Percentiles rank a stretch among this genome's conserved stretches.
These are phyloP conservation scores for Colletotrichum sp. DNA, from an alignment of 2,329 filamentous ascomycete genomes.

Conservation along the genomic window DNA sequence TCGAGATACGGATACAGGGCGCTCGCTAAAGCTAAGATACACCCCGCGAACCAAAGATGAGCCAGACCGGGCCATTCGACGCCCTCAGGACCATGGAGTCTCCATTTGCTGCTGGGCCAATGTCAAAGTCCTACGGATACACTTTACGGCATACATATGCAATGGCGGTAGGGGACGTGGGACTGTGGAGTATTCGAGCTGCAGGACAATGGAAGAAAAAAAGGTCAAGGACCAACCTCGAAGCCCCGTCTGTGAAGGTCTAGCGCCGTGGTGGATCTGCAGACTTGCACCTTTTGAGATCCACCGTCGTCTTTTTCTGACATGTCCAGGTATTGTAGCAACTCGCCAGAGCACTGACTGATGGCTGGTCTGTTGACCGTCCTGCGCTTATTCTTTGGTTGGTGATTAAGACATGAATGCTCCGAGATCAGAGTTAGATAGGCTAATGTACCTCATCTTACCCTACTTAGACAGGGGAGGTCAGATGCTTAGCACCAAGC, in stretches of 20 bases:
- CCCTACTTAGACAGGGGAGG: not conserved
- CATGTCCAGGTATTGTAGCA: not conserved
- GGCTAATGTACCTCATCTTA: not conserved
- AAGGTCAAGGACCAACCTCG: conserved; percentile 2
- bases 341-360: not conserved
- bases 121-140: not conserved
- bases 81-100: not conserved
- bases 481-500: not conserved
- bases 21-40: not conserved
- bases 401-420: not conserved
- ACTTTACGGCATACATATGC: not conserved
- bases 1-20: not conserved
- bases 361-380: not conserved
- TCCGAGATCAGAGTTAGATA: not conserved
- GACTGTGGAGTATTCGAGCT: not conserved
- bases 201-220: not conserved
- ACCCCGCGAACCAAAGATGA: not conserved
- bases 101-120: not conserved
- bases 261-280: conserved; percentile 9
- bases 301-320: not conserved
- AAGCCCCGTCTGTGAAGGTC: not conserved
- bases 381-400: not conserved
- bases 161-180: not conserved
- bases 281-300: conserved; percentile 10
- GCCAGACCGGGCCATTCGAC: not conserved